phyloP scores from a whole-genome alignment of 2,329 filamentous ascomycete genomes.

The Hypocrella siamensis region DNA sequence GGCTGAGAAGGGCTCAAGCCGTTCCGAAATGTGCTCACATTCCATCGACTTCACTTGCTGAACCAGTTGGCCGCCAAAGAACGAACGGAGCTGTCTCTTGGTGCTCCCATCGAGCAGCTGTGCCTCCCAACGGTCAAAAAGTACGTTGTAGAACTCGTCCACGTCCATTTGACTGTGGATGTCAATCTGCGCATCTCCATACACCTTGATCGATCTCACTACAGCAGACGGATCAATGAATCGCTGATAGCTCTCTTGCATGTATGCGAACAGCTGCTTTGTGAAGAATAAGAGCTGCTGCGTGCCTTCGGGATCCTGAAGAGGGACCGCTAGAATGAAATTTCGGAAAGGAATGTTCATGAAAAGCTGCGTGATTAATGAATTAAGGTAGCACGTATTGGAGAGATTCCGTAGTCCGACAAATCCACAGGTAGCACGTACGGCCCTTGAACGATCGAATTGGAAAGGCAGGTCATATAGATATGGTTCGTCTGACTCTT shows the following conservation, averaged over 20 bases:
- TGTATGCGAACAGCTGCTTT: slow-evolving; percentile 64
- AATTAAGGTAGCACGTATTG: slow-evolving; percentile 96
- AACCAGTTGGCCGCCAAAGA: slow-evolving; percentile 83
- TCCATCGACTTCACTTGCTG: slow-evolving; percentile 94
- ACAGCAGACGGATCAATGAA: slow-evolving; percentile 59
- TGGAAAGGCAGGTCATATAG: slow-evolving; percentile 42
- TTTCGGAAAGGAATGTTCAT: slow-evolving; percentile 83
- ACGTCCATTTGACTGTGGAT: slow-evolving; percentile 92
- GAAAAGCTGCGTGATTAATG: slow-evolving; percentile 82
- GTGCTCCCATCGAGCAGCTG: slow-evolving; percentile 54
- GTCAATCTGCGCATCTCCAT: slow-evolving; percentile 71
- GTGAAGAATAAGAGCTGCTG: slow-evolving; percentile 63
- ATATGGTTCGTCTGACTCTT: slow-evolving; percentile 29
- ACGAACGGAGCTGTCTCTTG: slow-evolving; percentile 60
- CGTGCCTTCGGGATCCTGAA: slow-evolving; percentile 35
- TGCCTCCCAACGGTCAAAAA: slow-evolving; percentile 82
- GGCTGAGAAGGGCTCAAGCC: slow-evolving; percentile 79
- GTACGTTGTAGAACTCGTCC: slow-evolving; percentile 89
- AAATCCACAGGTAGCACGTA: slow-evolving; percentile 68
- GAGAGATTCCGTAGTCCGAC: slow-evolving; percentile 84
- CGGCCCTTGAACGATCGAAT: slow-evolving; percentile 49
- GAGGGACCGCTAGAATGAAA: slow-evolving; percentile 57
- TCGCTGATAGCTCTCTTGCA: slow-evolving; percentile 70
- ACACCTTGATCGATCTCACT: slow-evolving; percentile 63
- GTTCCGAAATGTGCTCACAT: slow-evolving; percentile 84